phyloP scores from a whole-genome alignment of 352 stramenopile genomes.

The Phytopythium cucurbitacearum region DNA sequence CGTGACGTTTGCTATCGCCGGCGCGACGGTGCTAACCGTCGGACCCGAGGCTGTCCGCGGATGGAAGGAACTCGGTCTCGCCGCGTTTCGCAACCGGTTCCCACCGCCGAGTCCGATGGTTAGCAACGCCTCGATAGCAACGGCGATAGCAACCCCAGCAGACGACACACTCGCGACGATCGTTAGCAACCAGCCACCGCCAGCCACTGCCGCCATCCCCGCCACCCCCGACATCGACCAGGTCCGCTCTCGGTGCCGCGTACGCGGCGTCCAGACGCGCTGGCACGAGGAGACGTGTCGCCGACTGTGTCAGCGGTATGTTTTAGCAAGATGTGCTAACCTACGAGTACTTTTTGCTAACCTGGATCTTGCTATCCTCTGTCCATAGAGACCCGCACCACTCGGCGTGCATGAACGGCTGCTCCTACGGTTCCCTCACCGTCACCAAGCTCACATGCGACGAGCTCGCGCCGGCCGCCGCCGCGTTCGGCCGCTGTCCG shows the following conservation, averaged over 20 bases:
- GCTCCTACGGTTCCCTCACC: conserved; percentile 67
- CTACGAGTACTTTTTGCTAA: too few species aligned
- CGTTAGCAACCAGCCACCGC: background rate
- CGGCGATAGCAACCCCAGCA: background rate
- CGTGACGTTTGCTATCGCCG: too few species aligned
- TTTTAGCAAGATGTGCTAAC: background rate
- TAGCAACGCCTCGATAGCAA: too few species aligned
- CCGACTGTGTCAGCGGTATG: conserved; percentile 52
- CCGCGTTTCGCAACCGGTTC: too few species aligned
- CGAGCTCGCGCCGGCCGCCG: conserved; percentile 22
- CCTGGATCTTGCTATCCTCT: background rate
- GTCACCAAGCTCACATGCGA: conserved; percentile 68
- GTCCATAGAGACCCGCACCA: conserved; percentile 39
- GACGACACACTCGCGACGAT: background rate
- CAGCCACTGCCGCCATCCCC: background rate
- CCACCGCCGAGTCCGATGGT: too few species aligned
- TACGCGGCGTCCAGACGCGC: conserved; percentile 55
- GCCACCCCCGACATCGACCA: conserved; percentile 20
- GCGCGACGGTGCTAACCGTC: too few species aligned
- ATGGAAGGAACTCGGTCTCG: too few species aligned
- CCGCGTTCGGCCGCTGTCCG: conserved; percentile 29
- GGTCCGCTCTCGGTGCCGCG: conserved; percentile 48
- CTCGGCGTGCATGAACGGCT: conserved; percentile 70
- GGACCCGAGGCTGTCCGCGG: too few species aligned
- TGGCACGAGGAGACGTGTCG: conserved; percentile 74